phyloP scores from a whole-genome alignment of 2,329 filamentous ascomycete genomes.

The Pezizomycotina sp. region DNA sequence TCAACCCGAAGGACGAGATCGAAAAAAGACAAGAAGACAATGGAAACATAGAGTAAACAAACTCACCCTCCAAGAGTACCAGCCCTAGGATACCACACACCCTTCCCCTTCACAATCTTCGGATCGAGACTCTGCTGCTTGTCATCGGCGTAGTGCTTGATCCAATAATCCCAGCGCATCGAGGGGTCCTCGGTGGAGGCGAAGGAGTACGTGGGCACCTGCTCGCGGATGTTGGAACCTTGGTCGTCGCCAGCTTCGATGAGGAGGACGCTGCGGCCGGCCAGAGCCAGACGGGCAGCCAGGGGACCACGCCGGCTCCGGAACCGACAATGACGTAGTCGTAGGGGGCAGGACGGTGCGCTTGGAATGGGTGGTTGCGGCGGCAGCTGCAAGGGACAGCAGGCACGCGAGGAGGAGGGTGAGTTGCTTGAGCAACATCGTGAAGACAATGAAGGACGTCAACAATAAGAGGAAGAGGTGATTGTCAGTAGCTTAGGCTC shows the following conservation, averaged over 20 bases:
- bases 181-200: conserved; percentile 40
- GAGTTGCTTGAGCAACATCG: too few species aligned
- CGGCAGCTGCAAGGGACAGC: too few species aligned
- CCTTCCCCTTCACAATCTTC: conserved; percentile 42
- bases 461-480: too few species aligned
- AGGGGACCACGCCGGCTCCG: conserved; percentile 42
- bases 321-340: conserved; percentile 48
- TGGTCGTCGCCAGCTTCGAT: conserved; percentile 46
- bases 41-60: too few species aligned
- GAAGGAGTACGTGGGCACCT: conserved; percentile 39
- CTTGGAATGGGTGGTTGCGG: too few species aligned
- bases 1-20: too few species aligned
- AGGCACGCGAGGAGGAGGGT: too few species aligned
- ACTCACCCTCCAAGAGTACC: conserved; percentile 35
- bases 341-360: too few species aligned
- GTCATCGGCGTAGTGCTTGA: conserved; percentile 43
- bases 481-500: too few species aligned
- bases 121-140: conserved; percentile 38
- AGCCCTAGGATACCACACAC: conserved; percentile 35
- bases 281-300: conserved; percentile 42
- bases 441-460: too few species aligned
- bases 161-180: conserved; percentile 47
- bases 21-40: too few species aligned
- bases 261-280: conserved; percentile 44
- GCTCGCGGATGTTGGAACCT: conserved; percentile 34